Base-by-base conservation (phyloP, 176 grass and related monocot genomes). In the Neostapfia colusana region DNA sequence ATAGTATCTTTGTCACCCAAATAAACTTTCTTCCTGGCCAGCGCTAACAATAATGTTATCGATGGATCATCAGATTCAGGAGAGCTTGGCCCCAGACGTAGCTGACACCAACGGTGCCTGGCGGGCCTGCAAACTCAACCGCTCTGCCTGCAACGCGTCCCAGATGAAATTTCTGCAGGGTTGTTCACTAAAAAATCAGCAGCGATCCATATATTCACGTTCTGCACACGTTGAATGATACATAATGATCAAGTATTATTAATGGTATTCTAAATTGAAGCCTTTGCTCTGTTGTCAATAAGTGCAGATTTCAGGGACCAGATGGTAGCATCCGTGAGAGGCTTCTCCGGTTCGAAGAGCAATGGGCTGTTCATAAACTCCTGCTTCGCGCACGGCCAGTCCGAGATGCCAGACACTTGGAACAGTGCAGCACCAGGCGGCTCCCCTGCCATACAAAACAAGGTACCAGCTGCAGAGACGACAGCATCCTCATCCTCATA, bases 291-390 rank as follows among this genome's bases (percentile, higher is more conserved):
- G 50, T 35, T 10, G n/a, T n/a, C n/a, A n/a, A n/a, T n/a, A 23
- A 60, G 10, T 69, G 56, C 34, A 97, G 95, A 69, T 50, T 93
- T 98, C 82, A 92, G 91, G 63, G 88, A 79, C 7, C 79, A 92
- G 73, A 98, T 98, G 95, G 46, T 94, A 13, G 79, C 36, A 12
- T 55, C 71, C 2, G 81, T 92, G 27, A 49, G 9, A 61, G 76
- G 21, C n/a, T 87, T 90, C 84, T 89, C 89, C 5, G 0, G 20
- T 2, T 87, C 85, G 18, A 71, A 20, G 15, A 48, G 38, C 38
- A 98, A 90, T 21, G 95, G 91, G 18, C 23, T 98, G 67, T 98
- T 92, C 79, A 75, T 98, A 55, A 98, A 93, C 86, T 98, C 95
- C 6, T 98, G 95, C 38, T 98, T 98, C 75, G 59, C 86, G 2